Evolutionary conservation across 768 basidiomycete genomes (phyloP), one percentile per base, ranked within the genome.

Genomic region (Candolleomyces aberdarensis): DNA sequence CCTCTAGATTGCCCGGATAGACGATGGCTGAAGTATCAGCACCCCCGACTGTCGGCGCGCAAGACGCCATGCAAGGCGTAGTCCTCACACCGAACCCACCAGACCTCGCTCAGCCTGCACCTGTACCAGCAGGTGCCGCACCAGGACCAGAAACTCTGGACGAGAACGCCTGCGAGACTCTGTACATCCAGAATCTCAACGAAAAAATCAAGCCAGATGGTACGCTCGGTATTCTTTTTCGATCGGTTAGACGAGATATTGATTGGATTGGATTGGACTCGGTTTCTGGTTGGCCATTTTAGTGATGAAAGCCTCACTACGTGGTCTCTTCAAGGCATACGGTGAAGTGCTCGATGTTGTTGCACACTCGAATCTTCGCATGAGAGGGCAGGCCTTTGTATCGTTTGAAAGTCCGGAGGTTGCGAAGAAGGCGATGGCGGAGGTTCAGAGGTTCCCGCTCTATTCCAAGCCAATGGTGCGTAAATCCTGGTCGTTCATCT

Each of bases 351-450:
- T 98, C 29, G 94, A 96, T 70, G 94, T 99, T n/a, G 91, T 95
- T 19, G 95, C 96, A 10, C 97, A 99, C 73, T 76, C 81, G 56
- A 98, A 97, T 78, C 76, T 99, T 62, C 87, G 97, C 43, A 99
- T 99, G 97, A 84, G 97, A 43, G 97, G 97, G 15, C 97, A 99
- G 76, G 97, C 97, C 3, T 99, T 99, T 71, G 93, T 99, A 59
- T 86, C 86, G 39, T 79, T 86, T 56, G 94, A 98, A 60, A 83
- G 84, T 60, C 97, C 97, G 40, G 88, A 62, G 43, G 61, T 57
- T 22, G 56, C 56, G 47, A 89, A 59, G 49, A 64, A 61, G 73
- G 96, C 96, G 7, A 80, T 92, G 83, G 93, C 85, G 78, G 97
- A 99, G 73, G 94, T 98, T 44, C 83, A 87, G 62, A 86, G 94